Evolutionary conservation across 768 basidiomycete genomes (phyloP), one percentile per base, ranked within the genome.

Genomic region (Mrakia gelida): DNA sequence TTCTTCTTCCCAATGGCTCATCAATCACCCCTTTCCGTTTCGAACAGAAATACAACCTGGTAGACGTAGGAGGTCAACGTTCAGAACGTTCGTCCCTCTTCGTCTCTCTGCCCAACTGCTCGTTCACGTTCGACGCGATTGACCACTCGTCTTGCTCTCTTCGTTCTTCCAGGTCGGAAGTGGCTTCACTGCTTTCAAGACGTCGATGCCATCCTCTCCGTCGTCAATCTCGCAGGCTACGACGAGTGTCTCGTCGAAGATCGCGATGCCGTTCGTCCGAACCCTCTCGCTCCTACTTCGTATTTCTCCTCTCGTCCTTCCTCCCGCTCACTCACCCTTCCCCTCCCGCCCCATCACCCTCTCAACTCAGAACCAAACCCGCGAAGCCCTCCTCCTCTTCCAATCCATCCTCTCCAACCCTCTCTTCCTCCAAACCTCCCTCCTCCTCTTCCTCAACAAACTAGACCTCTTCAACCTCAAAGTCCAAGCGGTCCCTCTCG

Each of bases 381-480:
- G 59, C 11, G 59, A 59, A n/a, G 23, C 59, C 59, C 59, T 71
- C 70, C n/a, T 71, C 41, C 41, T 59, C 59, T 59, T 59, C 59
- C 59, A 59, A 28, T 59, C 59, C 26, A 26, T 59, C 59, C 59
- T 59, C 59, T 59, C 59, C n/a, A 59, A 59, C 28, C 59, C 59
- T 28, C 28, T 59, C 26, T 59, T 59, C 59, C 59, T 59, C 59
- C 59, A 28, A n/a, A 59, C 59, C n/a, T 52, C 49, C 18, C 49
- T 52, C 49, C 16, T 52, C 49, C 49, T 52, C 49, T 52, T 52
- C 18, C 49, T 52, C 15, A 18, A 52, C 49, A 71, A n/a, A 34
- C 30, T 26, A 16, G 43, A 38, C 67, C 34, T 68, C 67, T 38
- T 68, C 67, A 68, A 34, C 67, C 26, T 38, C 32, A 68, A 68